A percentile compares a stretch with the other conserved stretches of the same genome.
These are phyloP conservation scores for Paragyromitra xinjiangensis DNA, from an alignment of 495 filamentous ascomycete genomes.

Conservation along the genomic window DNA sequence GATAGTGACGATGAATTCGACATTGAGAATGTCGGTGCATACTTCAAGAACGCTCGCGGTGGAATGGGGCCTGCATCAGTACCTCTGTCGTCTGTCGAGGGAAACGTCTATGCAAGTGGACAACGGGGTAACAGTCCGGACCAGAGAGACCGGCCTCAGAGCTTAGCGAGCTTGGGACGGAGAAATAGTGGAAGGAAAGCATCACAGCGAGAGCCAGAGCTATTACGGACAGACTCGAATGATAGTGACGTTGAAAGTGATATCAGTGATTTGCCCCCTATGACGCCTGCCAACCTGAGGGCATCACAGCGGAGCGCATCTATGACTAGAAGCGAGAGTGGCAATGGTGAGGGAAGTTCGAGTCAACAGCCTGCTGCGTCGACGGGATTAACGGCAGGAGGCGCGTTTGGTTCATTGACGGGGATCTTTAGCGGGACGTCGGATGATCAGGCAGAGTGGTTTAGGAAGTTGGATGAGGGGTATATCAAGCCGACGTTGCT, in stretches of 20 bases:
- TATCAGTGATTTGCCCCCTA: constrained; percentile 51
- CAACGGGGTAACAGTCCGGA: constrained; percentile 45
- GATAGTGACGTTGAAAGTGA: constrained; percentile 52
- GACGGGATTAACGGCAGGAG: constrained; percentile 65
- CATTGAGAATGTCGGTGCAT: constrained; percentile 77
- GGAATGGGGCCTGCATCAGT: constrained; percentile 75
- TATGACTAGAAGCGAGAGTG: constrained; percentile 8
- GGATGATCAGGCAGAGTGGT: constrained; percentile 90
- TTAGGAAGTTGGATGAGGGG: constrained; percentile 91
- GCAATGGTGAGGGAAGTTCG: constrained; percentile 51
- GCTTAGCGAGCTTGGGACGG: constrained; percentile 30
- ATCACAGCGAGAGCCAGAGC: constrained; percentile 31
- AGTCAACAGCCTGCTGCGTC: constrained; percentile 59
- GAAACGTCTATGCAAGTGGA: constrained; percentile 56
- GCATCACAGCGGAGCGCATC: constrained; percentile 25
- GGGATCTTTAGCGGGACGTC: constrained; percentile 73
- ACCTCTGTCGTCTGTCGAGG: constrained; percentile 67
- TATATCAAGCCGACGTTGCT: constrained; percentile 95
- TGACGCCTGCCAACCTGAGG: constrained; percentile 38
- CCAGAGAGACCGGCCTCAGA: constrained; percentile 32
- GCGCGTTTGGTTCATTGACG: constrained; percentile 74
- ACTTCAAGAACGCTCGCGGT: constrained; percentile 75
- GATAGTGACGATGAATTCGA: constrained; percentile 99
- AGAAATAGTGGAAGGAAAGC: constrained; percentile 37
- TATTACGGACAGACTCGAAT: constrained; percentile 41